phyloP scores from a whole-genome alignment of 305 asterid species.

The Lippia alba region DNA sequence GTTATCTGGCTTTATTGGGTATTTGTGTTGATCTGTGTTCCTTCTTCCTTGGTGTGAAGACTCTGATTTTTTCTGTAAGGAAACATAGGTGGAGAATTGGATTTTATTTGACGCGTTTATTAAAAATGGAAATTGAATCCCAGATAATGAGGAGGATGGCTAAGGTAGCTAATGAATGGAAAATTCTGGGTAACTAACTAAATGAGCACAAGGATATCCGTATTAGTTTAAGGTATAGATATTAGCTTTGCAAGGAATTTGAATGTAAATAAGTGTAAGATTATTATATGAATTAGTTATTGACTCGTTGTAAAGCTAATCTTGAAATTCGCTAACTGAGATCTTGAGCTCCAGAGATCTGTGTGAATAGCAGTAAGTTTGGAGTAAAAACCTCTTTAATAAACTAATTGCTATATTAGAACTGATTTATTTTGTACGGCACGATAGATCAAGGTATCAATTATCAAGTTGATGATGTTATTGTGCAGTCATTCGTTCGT shows the following conservation, averaged over 20 bases:
- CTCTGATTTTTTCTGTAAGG: conserved; percentile 4
- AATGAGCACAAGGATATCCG: conserved; percentile 14
- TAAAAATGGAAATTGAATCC: conserved; percentile 5
- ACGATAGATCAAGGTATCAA: not conserved
- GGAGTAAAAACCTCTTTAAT: too few relatives aligned
- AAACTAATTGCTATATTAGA: not conserved
- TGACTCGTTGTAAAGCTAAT: not conserved
- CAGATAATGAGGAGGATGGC: conserved; percentile 8
- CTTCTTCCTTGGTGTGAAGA: conserved; percentile 10
- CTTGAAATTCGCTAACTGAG: not conserved
- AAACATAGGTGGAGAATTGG: conserved; percentile 11
- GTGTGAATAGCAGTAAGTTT: not conserved
- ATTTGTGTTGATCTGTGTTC: conserved; percentile 33
- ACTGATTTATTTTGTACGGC: not conserved
- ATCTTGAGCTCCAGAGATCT: not conserved
- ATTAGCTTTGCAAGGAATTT: not conserved
- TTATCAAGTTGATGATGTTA: not conserved
- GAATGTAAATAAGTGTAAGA: not conserved
- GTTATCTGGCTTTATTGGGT: conserved; percentile 27
- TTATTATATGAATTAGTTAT: not conserved
- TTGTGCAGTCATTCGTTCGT: too few relatives aligned
- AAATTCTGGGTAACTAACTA: conserved; percentile 14
- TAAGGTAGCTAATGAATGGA: not conserved
- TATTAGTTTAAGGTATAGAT: not conserved
- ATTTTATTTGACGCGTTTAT: conserved; percentile 16